Evolutionary conservation across 2,329 filamentous ascomycete genomes (phyloP), one percentile per base, ranked within the genome.

Genomic region (Lasiodiplodia sp.): DNA sequence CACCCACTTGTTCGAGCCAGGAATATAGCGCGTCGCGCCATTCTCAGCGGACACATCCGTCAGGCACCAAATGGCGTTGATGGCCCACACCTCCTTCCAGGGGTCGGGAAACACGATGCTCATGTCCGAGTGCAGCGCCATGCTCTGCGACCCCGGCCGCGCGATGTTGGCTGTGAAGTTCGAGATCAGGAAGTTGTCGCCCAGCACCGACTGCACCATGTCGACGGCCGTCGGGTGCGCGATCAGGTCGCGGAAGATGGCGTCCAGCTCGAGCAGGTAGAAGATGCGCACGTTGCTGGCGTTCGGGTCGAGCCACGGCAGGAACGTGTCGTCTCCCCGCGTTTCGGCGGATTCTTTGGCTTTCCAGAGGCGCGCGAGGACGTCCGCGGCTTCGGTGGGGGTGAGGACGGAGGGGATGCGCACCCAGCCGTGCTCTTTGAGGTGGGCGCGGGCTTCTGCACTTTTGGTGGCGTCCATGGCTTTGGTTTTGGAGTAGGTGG

Each of bases 81-180:
- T 51, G 1, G 62, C 70, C 71, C 71, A 72, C 14, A 69, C 44
- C 34, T 65, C 70, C 7, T 71, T 66, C 78, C 77, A 80, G 7
- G 77, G 78, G n/a, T 76, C 76, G 28, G 76, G 76, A 44, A 76
- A 74, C 0, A 76, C 72, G 68, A 80, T 55, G 56, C 73, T 76
- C 69, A 77, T 74, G 66, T 80, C 77, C 10, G 76, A 78, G 70
- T 79, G 78, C 34, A 79, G 70, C 0, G 72, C 74, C 78, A 62
- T 62, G 58, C n/a, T 25, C 23, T 18, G 78, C 16, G 74, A 72
- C 0, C 78, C 78, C 0, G 78, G 78, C 0, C 76, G 73, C 12
- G 77, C 77, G 55, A 79, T 79, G 68, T 79, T 79, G 56, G 76
- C 76, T 5, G 77, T 78, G 70, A 80, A 79, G 70, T 79, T 79